Base-by-base conservation (phyloP, 2,329 filamentous ascomycete genomes). In the Didymella arachidicola region DNA sequence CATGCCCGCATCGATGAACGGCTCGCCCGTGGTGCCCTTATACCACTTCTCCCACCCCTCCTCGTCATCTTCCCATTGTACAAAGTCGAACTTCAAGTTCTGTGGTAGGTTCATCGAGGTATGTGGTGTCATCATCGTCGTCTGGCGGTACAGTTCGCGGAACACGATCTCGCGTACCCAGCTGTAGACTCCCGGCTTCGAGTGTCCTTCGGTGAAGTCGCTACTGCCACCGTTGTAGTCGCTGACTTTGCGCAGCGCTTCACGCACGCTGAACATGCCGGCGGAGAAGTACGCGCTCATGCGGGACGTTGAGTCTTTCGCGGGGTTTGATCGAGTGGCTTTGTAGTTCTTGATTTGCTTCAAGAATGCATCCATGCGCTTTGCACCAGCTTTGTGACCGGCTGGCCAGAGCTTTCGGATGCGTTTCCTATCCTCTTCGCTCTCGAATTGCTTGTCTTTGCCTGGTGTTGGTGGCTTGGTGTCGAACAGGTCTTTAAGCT, bases 121-220 rank as follows among this genome's bases (percentile, higher is more conserved):
- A 55, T 84, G 81, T 0, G 81, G 81, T 0, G 78, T 80, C 11
- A 71, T 74, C 53, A 82, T 67, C 6, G 78, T 79, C 3, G 79
- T 79, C 53, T 83, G 82, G 12, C 81, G 74, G 66, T 83, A 83
- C 25, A 83, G 76, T 60, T 84, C 82, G 1, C 81, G 78, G 64
- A 83, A 83, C 3, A 81, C 80, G 49, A 84, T 76, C 64, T 84
- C 82, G 10, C 82, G 80, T 1, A 84, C 81, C 81, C 81, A 83
- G 8, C 75, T 66, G 34, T 76, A 72, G 11, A 79, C 72, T 3
- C 78, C 79, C 0, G 75, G 61, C 11, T 71, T 73, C 4, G 72
- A 63, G 8, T 77, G 75, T 6, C 69, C 67, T 48, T 74, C 69
- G 46, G 75, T 78, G 65, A 83, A 83, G 57, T 83, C 77, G 10